Evolutionary conservation across 2,329 filamentous ascomycete genomes (phyloP).

Genomic region (Westerdykella ornata): DNA sequence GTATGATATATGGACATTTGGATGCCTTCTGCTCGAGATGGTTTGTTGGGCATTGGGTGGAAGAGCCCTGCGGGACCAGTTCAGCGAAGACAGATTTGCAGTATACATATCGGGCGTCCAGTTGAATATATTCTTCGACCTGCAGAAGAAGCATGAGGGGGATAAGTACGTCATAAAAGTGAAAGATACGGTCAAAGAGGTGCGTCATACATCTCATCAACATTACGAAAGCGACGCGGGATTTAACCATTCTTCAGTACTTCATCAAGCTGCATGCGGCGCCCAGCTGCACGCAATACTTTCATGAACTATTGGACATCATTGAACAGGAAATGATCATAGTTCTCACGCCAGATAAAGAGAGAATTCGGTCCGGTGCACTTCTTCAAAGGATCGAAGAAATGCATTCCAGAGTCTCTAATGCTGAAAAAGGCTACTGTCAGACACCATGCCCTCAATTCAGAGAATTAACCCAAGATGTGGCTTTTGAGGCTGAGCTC

Average conservation of each 20-base stretch:
- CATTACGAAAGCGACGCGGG: background rate
- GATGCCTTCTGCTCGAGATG: constrained; percentile 14
- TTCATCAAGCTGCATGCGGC: constrained; percentile 5
- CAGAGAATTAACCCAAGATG: background rate
- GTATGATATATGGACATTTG: constrained; percentile 18
- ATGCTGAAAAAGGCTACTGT: background rate
- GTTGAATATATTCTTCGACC: constrained; percentile 13
- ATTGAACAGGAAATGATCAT: constrained; percentile 14
- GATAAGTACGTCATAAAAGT: constrained; percentile 4
- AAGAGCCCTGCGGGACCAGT: background rate
- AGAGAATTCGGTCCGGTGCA: constrained; percentile 2
- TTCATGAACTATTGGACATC: constrained; percentile 12
- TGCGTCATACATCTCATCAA: constrained; percentile 4
- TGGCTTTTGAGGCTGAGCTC: constrained; percentile 1
- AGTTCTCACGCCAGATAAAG: background rate
- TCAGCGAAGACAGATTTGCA: background rate
- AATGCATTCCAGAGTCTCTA: constrained; percentile 1
- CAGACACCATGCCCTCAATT: background rate
- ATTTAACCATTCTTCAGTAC: background rate
- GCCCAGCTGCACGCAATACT: constrained; percentile 9
- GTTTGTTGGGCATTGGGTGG: constrained; percentile 13
- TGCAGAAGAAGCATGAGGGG: constrained; percentile 1
- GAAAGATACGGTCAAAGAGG: constrained; percentile 8
- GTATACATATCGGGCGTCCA: constrained; percentile 3
- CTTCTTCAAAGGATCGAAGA: constrained; percentile 1